Evolutionary conservation across 148 eudicot genomes (phyloP).

Genomic region (Chenopodium album): DNA sequence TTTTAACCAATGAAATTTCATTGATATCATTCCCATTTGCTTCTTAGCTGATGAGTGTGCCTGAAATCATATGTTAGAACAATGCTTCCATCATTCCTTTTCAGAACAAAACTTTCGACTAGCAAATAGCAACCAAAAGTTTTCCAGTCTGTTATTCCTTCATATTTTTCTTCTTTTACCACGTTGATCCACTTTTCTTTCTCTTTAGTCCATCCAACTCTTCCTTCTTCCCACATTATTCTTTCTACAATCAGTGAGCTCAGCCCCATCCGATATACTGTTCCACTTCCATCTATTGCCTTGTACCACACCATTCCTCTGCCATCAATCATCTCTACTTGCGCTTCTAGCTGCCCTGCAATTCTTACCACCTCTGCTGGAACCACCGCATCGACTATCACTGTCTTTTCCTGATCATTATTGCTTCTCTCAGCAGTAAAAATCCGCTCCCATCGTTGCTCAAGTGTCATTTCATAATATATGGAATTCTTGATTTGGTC

Average conservation of each 20-base stretch:
- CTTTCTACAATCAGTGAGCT: conserved; percentile 44
- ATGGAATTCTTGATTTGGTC: conserved; percentile 45
- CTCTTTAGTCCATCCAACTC: conserved; percentile 42
- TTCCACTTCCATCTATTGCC: conserved; percentile 8
- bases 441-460: conserved; percentile 61
- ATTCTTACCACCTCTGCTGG: conserved; percentile 39
- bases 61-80: conserved; percentile 50
- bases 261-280: conserved; percentile 35
- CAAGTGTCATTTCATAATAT: conserved; percentile 58
- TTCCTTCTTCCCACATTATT: conserved; percentile 64
- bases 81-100: conserved; percentile 54
- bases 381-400: conserved; percentile 35
- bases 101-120: conserved; percentile 64
- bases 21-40: conserved; percentile 44
- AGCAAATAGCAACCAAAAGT: conserved; percentile 53
- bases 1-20: too few relatives aligned
- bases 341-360: conserved; percentile 34
- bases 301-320: conserved; percentile 41
- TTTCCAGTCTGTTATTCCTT: conserved; percentile 38
- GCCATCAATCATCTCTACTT: conserved; percentile 29
- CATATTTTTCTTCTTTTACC: conserved; percentile 39
- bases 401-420: conserved; percentile 6
- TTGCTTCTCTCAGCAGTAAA: conserved; percentile 28
- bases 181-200: conserved; percentile 36
- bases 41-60: conserved; percentile 44